These are phyloP conservation scores for Fusarium domesticum DNA, from an alignment of 2,329 filamentous ascomycete genomes.

Conservation along the genomic window DNA sequence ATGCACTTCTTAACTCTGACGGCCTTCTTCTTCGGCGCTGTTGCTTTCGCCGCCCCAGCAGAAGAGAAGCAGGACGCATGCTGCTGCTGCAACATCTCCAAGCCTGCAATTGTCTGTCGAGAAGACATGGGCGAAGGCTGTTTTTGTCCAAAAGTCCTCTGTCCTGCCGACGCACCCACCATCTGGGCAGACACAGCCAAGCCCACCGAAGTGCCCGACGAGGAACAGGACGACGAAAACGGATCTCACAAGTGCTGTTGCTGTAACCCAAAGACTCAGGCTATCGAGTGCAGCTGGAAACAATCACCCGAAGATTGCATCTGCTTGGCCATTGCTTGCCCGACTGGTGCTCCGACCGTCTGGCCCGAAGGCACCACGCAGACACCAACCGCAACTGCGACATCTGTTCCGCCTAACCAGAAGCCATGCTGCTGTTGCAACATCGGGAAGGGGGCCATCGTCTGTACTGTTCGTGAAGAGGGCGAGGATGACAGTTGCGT, in stretches of 20 bases:
- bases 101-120: constrained; percentile 27
- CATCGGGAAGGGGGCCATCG: constrained; percentile 10
- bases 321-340: constrained; percentile 23
- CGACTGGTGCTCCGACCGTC: constrained; percentile 18
- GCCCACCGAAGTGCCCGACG: background rate
- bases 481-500: constrained; percentile 18
- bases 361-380: constrained; percentile 3
- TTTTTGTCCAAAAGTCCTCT: constrained; percentile 27
- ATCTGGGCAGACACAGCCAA: constrained; percentile 1
- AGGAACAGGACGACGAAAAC: background rate
- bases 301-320: constrained; percentile 7
- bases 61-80: constrained; percentile 22
- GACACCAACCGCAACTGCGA: constrained; percentile 7
- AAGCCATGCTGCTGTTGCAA: constrained; percentile 27
- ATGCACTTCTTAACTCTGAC: constrained; percentile 28
- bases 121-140: constrained; percentile 20
- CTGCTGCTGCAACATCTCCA: constrained; percentile 35
- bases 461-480: constrained; percentile 18
- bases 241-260: constrained; percentile 22
- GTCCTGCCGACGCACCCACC: constrained; percentile 16
- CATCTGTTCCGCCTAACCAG: constrained; percentile 2
- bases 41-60: constrained; percentile 20
- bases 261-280: constrained; percentile 16
- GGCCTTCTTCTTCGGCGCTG: constrained; percentile 22
- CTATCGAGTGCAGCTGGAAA: constrained; percentile 14